A percentile compares a stretch with the other conserved stretches of the same genome.
Conservation (phyloP, 169 alveolate species). For the Eimeria brunetti region DNA sequence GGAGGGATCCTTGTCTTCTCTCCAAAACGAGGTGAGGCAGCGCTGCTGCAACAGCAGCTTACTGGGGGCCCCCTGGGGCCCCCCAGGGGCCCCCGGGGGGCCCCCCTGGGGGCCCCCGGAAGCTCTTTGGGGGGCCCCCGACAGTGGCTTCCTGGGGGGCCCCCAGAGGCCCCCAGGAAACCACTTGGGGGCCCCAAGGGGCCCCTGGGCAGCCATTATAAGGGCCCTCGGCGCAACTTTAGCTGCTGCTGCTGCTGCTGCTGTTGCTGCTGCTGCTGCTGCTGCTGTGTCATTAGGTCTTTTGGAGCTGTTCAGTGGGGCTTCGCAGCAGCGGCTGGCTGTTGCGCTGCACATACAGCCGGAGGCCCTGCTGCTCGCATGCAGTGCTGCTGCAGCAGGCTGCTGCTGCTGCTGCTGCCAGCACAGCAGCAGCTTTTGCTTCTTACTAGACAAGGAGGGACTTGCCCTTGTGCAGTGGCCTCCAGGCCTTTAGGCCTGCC, state of each 20-base stretch:
- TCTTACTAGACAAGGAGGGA: neutral
- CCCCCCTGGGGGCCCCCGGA: neutral
- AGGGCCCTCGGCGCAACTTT: neutral
- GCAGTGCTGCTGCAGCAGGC: neutral
- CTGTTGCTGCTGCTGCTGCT: slow-evolving; percentile 11
- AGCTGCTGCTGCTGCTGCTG: neutral
- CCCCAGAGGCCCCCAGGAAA: neutral
- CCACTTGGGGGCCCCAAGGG: neutral
- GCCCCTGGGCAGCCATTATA: neutral
- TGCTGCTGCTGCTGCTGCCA: slow-evolving; percentile 14
- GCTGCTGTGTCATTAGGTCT: neutral
- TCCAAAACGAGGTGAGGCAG: slow-evolving; percentile 6
- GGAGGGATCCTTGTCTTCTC: neutral
- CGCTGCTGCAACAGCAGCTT: neutral
- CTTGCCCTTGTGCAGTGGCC: slow-evolving; percentile 14
- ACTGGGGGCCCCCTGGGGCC: too few species aligned
- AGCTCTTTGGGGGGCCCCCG: neutral
- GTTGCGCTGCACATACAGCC: slow-evolving; percentile 11
- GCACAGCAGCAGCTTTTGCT: slow-evolving; percentile 20
- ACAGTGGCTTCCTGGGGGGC: neutral
- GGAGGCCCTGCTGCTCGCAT: neutral
- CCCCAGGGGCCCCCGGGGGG: neutral
- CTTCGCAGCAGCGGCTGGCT: slow-evolving; percentile 23
- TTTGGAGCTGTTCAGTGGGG: neutral
- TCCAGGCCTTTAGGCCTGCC: neutral